phyloP scores from a whole-genome alignment of 495 filamentous ascomycete species.

The Diplogelasinospora grovesii region DNA sequence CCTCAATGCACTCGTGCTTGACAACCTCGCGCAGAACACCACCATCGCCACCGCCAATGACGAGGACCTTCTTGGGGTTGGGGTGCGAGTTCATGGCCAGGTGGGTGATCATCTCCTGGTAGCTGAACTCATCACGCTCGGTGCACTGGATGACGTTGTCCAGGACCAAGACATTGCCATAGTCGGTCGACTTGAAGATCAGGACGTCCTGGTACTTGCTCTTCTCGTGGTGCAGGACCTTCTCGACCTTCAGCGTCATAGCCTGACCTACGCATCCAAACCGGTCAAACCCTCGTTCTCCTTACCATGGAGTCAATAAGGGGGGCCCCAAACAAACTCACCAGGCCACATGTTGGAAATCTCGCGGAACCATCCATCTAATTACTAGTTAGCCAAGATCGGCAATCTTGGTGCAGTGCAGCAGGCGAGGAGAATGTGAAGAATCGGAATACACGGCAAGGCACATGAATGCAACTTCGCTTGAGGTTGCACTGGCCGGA shows the following conservation, averaged over 20 bases:
- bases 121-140: slow-evolving; percentile 97
- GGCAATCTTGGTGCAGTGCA: too few species aligned
- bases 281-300: background rate
- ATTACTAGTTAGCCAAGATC: slow-evolving; percentile 1
- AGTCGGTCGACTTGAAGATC: slow-evolving; percentile 94
- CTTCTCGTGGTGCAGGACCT: slow-evolving; percentile 97
- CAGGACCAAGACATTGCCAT: slow-evolving; percentile 93
- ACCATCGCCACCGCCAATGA: slow-evolving; percentile 95
- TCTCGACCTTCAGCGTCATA: slow-evolving; percentile 96
- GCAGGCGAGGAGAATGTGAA: too few species aligned
- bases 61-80: slow-evolving; percentile 93
- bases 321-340: slow-evolving; percentile 19
- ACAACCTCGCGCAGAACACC: slow-evolving; percentile 96
- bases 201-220: slow-evolving; percentile 98
- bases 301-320: background rate
- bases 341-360: slow-evolving; percentile 96
- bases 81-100: slow-evolving; percentile 98
- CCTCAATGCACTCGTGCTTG: slow-evolving; percentile 91
- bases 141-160: slow-evolving; percentile 99
- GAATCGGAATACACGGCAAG: too few species aligned
- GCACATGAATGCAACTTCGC: too few species aligned
- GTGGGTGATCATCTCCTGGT: slow-evolving; percentile 99
- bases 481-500: too few species aligned
- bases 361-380: slow-evolving; percentile 99
- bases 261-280: slow-evolving; percentile 58